Evolutionary conservation across 2,329 filamentous ascomycete genomes (phyloP).

Genomic region (Verticillium klebahnii): DNA sequence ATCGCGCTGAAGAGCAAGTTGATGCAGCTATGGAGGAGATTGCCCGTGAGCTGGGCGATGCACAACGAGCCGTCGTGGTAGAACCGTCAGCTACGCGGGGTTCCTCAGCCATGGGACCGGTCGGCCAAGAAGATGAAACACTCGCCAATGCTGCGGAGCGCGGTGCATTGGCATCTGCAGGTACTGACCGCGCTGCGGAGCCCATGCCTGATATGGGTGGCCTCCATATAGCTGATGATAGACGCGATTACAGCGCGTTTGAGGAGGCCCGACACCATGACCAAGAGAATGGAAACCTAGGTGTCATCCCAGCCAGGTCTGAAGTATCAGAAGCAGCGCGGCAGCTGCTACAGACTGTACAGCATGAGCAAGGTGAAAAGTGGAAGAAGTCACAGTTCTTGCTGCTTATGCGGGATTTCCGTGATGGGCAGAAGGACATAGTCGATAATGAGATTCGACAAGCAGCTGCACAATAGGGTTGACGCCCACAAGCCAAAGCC

Average conservation of each 20-base stretch:
- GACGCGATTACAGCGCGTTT: background rate
- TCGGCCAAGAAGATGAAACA: no score
- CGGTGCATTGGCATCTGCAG: background rate
- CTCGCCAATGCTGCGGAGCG: background rate
- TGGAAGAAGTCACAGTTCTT: conserved; percentile 43
- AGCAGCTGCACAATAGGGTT: conserved; percentile 5
- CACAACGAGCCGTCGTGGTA: background rate
- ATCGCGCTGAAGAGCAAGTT: conserved; percentile 26
- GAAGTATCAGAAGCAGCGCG: conserved; percentile 38
- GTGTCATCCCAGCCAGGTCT: background rate
- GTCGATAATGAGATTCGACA: conserved; percentile 34
- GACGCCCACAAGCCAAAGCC: no score
- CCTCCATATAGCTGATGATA: background rate
- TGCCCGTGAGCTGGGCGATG: conserved; percentile 31
- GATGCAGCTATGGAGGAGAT: conserved; percentile 39
- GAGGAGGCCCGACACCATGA: background rate
- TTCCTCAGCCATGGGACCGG: background rate
- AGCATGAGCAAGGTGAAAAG: conserved; percentile 39
- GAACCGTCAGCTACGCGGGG: background rate
- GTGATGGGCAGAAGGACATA: conserved; percentile 39
- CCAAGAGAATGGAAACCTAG: background rate
- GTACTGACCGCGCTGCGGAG: background rate
- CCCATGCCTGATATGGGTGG: background rate
- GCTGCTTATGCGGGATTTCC: conserved; percentile 39
- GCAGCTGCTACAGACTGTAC: conserved; percentile 35